Conservation (phyloP, 73 alveolate species). For the Paramecium bursaria region DNA sequence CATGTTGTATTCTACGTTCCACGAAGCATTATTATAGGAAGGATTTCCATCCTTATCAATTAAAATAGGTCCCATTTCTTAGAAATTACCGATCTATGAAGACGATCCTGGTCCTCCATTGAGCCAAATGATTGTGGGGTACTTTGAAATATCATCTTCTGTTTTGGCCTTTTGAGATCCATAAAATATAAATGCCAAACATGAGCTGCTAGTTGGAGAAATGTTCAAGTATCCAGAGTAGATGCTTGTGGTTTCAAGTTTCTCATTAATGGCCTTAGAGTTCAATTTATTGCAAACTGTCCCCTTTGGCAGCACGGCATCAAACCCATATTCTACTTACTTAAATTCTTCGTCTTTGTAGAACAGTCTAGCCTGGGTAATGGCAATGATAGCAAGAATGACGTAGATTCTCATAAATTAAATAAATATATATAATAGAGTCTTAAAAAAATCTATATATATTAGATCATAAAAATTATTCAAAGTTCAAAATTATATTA, state of each 20-base stretch:
- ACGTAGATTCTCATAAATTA: no score
- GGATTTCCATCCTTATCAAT: not conserved
- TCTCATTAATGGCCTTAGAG: no score
- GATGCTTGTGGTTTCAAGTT: not conserved
- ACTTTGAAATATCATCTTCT: conserved; percentile 8
- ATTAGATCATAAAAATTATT: not conserved
- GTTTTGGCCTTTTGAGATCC: conserved; percentile 51
- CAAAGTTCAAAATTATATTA: no score
- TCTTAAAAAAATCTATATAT: no score
- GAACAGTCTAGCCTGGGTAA: not conserved
- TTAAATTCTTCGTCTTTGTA: no score
- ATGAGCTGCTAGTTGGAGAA: conserved; percentile 2
- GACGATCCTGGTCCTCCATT: conserved; percentile 72
- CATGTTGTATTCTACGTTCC: conserved; percentile 61
- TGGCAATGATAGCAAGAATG: not conserved
- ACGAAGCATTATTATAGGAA: conserved; percentile 6
- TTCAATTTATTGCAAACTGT: no score
- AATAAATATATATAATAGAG: no score
- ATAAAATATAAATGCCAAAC: conserved; percentile 63
- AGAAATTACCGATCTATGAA: conserved; percentile 62
- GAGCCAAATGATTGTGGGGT: conserved; percentile 61
- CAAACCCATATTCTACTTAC: no score
- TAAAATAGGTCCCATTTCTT: conserved; percentile 61
- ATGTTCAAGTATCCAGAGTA: conserved; percentile 42
- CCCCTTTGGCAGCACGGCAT: no score